phyloP scores from a whole-genome alignment of 805 yeast species.

The Candida chauliodis region DNA sequence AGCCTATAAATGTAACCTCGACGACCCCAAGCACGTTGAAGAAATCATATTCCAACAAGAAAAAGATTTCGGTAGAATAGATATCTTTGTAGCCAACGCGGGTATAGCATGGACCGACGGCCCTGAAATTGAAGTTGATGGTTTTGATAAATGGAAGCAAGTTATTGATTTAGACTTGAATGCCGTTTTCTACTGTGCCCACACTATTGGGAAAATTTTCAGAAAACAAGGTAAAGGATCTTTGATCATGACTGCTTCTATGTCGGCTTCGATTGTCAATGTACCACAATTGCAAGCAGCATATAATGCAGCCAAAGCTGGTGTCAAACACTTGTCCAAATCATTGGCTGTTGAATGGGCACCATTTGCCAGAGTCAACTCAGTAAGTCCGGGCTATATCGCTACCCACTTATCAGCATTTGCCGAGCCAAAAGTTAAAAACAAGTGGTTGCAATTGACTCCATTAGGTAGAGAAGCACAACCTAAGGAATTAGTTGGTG shows the following conservation, averaged over 20 bases:
- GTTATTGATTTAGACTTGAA: slow-evolving; percentile 73
- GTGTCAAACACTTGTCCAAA: slow-evolving; percentile 32
- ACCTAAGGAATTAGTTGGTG: slow-evolving; percentile 43
- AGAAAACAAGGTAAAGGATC: slow-evolving; percentile 73
- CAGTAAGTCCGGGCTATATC: slow-evolving; percentile 35
- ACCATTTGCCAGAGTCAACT: slow-evolving; percentile 36
- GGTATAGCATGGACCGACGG: slow-evolving; percentile 48
- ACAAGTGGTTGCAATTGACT: slow-evolving; percentile 36
- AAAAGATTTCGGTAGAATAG: slow-evolving; percentile 33
- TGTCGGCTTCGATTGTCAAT: slow-evolving; percentile 87
- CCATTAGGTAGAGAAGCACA: slow-evolving; percentile 45
- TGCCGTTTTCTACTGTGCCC: slow-evolving; percentile 78
- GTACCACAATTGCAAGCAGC: slow-evolving; percentile 65
- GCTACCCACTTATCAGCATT: slow-evolving; percentile 38
- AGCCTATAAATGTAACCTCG: slow-evolving; percentile 46
- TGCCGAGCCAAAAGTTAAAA: slow-evolving; percentile 28
- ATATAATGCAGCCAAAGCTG: slow-evolving; percentile 42
- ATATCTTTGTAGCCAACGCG: slow-evolving; percentile 45
- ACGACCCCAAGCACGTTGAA: slow-evolving; percentile 34
- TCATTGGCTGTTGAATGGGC: slow-evolving; percentile 42
- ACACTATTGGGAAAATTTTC: slow-evolving; percentile 69
- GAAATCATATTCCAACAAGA: slow-evolving; percentile 28
- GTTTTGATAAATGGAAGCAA: slow-evolving; percentile 60
- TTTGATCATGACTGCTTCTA: slow-evolving; percentile 78
- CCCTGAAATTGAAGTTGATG: slow-evolving; percentile 34